A percentile compares a stretch with the other conserved stretches of the same genome.
Evolutionary conservation across 306 rosid genomes (phyloP).

Genomic region (Quercus engelmannii): DNA sequence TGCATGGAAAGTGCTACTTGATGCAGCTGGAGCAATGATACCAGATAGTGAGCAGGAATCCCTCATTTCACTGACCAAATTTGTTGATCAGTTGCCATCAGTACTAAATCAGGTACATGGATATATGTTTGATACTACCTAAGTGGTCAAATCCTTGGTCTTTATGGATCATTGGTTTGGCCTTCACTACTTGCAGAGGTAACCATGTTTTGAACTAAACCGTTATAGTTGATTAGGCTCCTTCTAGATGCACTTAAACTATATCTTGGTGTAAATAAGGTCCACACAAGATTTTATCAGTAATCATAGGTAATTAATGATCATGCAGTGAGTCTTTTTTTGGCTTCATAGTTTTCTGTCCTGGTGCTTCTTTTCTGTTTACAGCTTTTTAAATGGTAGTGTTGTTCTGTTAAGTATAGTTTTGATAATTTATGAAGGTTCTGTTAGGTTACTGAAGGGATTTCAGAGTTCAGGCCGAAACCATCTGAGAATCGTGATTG

Average conservation of each 20-base stretch:
- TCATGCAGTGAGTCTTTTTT: not conserved
- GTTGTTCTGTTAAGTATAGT: not conserved
- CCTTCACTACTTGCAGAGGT: not conserved
- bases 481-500: constrained; percentile 77
- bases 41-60: constrained; percentile 63
- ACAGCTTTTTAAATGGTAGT: not conserved
- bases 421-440: constrained; percentile 2
- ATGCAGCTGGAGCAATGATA: constrained; percentile 59
- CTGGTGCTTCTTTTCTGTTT: constrained; percentile 2
- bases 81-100: constrained; percentile 88
- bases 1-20: constrained; percentile 67
- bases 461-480: constrained; percentile 90
- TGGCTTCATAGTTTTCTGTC: not conserved
- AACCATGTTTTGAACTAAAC: not conserved
- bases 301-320: not conserved
- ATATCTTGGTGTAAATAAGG: not conserved
- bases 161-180: constrained; percentile 7
- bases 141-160: not conserved
- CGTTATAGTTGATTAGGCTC: not conserved
- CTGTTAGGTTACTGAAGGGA: constrained; percentile 76
- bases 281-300: not conserved
- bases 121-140: not conserved
- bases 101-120: constrained; percentile 69
- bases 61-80: constrained; percentile 67
- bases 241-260: not conserved